Conservation (phyloP, 2,329 filamentous ascomycete genomes). For the Metarhizium anisopliae region DNA sequence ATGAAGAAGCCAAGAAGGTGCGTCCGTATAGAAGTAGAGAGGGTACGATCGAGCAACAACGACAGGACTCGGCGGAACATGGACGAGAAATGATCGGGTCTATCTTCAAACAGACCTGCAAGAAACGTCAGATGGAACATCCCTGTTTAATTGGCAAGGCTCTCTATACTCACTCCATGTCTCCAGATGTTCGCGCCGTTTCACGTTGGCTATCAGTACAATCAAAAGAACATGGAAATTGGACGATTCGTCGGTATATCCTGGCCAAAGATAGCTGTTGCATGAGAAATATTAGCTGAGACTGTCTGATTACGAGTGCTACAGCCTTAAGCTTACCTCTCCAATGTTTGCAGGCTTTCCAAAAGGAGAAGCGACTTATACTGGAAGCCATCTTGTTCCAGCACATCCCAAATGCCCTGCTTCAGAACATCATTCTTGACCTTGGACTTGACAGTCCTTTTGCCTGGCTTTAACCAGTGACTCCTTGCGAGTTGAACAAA, state of each 20-base stretch:
- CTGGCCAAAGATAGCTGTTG: constrained; percentile 82
- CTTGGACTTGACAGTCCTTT: constrained; percentile 54
- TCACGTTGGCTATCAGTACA: constrained; percentile 77
- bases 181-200: constrained; percentile 76
- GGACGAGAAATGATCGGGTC: constrained; percentile 73
- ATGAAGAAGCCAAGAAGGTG: constrained; percentile 88
- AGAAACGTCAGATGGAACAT: constrained; percentile 10
- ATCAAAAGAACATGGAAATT: constrained; percentile 88
- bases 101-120: constrained; percentile 64
- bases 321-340: constrained; percentile 45
- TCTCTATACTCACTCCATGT: constrained; percentile 61
- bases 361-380: constrained; percentile 71
- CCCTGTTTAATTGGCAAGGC: not conserved
- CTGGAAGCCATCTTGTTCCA: constrained; percentile 74
- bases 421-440: constrained; percentile 82
- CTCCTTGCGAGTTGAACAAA: constrained; percentile 73
- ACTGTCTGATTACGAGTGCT: not conserved
- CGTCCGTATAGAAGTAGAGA: constrained; percentile 59
- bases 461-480: constrained; percentile 68
- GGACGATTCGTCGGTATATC: constrained; percentile 78
- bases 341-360: constrained; percentile 83
- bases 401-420: constrained; percentile 75
- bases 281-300: not conserved
- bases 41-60: constrained; percentile 66
- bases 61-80: constrained; percentile 86